These are phyloP conservation scores for Hymenoscyphus scutula DNA, from an alignment of 2,329 filamentous ascomycete species.

Conservation along the genomic window DNA sequence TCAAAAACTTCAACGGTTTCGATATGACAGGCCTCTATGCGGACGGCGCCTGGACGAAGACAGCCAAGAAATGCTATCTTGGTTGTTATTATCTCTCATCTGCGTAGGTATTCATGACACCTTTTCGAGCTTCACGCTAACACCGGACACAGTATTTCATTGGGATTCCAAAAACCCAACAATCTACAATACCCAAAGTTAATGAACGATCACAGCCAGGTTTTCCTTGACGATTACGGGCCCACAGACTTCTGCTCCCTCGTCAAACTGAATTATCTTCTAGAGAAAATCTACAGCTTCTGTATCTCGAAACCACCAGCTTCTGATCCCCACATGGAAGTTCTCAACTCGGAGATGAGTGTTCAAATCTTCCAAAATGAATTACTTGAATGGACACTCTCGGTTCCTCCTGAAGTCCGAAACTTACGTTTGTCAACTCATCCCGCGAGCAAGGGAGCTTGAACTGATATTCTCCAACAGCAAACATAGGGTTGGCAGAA, in stretches of 20 bases:
- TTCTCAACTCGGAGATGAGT: conserved; percentile 27
- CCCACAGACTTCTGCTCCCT: conserved; percentile 20
- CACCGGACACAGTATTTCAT: conserved; percentile 18
- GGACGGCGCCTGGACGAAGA: conserved; percentile 22
- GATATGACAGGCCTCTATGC: conserved; percentile 24
- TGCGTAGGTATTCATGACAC: conserved; percentile 20
- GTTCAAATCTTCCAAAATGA: conserved; percentile 29
- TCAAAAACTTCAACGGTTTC: conserved; percentile 23
- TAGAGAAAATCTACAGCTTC: conserved; percentile 21
- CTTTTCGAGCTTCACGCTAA: conserved; percentile 2
- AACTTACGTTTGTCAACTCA: conserved; percentile 19
- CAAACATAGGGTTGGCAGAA: conserved; percentile 21
- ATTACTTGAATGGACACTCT: conserved; percentile 27
- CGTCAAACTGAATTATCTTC: conserved; percentile 26
- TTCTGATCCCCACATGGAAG: conserved; percentile 18
- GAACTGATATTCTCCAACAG: conserved; percentile 13
- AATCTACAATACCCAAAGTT: conserved; percentile 27
- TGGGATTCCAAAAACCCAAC: conserved; percentile 30
- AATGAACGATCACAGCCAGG: conserved; percentile 23
- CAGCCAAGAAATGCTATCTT: conserved; percentile 32
- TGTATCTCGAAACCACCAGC: conserved; percentile 11
- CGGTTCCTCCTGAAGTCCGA: conserved; percentile 13
- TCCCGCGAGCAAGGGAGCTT: not conserved
- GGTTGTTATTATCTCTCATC: conserved; percentile 35
- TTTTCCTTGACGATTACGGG: conserved; percentile 17